Percentiles rank a stretch among this genome's conserved stretches.
These are phyloP conservation scores for Ceratocystis diversiconidia DNA, from an alignment of 2,329 filamentous ascomycete species.

Conservation along the genomic window DNA sequence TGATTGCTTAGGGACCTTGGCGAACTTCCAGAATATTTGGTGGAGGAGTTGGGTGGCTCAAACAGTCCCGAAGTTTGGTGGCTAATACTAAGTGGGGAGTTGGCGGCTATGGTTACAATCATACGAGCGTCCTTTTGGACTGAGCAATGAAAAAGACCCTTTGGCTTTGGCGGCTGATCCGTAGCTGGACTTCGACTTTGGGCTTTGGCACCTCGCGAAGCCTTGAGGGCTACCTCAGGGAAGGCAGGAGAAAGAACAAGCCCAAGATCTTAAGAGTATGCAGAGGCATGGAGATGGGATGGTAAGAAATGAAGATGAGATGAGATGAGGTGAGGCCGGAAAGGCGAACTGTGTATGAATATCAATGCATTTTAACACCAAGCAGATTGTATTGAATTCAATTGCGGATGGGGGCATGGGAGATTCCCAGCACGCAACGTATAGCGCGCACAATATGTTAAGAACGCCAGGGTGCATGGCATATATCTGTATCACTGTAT, in stretches of 20 bases:
- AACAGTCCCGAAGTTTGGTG: not conserved
- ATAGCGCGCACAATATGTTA: not conserved
- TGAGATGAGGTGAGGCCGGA: not conserved
- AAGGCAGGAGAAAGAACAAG: not conserved
- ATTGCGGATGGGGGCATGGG: no score
- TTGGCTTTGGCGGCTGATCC: not conserved
- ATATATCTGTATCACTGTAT: not conserved
- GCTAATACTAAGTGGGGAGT: not conserved
- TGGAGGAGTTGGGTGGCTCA: not conserved
- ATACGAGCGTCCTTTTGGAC: not conserved
- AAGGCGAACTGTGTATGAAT: not conserved
- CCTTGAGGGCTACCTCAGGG: not conserved
- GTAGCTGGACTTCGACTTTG: not conserved
- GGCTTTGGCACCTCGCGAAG: not conserved
- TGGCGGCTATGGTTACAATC: not conserved
- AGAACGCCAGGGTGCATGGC: not conserved
- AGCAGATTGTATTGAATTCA: no score
- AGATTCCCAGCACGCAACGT: no score
- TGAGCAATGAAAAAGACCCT: not conserved
- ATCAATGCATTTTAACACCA: not conserved
- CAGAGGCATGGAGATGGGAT: not conserved
- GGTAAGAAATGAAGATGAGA: not conserved
- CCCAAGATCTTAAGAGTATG: not conserved
- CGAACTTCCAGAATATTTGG: constrained; percentile 2
- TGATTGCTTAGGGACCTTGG: not conserved